phyloP scores from a whole-genome alignment of 2,329 filamentous ascomycete genomes.

The Trichoderma atroviride region DNA sequence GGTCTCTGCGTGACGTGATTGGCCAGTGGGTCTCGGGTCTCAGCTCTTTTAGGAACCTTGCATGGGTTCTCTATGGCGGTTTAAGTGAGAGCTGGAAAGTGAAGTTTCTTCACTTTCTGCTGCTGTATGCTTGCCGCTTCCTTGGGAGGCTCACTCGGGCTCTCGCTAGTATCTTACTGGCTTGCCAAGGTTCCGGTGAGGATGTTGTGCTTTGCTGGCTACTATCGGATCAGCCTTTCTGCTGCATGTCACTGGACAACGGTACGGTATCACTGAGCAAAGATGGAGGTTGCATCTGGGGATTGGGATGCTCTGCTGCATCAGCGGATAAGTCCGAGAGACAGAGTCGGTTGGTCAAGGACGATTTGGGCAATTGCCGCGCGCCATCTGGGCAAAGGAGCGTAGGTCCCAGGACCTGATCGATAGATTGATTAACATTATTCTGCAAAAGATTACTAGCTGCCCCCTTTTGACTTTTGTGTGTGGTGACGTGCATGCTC shows the following conservation, averaged over 20 bases:
- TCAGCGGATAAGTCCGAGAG: constrained; percentile 15
- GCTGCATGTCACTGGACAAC: neutral
- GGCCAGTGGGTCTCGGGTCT: neutral
- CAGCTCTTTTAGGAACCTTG: constrained; percentile 18
- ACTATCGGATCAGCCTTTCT: constrained; percentile 4
- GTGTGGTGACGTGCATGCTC: constrained; percentile 1
- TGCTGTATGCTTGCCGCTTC: neutral
- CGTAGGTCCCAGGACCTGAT: neutral
- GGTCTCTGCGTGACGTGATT: constrained; percentile 11
- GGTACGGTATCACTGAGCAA: neutral
- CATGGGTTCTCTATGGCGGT: constrained; percentile 2
- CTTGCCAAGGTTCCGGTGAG: neutral
- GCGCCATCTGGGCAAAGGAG: neutral
- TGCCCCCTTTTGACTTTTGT: neutral
- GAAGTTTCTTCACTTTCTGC: neutral
- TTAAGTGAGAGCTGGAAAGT: neutral
- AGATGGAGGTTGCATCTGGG: neutral
- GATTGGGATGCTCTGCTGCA: neutral
- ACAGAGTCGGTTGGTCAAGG: neutral
- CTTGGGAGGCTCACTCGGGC: neutral
- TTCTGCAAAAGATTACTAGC: neutral
- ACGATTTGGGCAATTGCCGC: constrained; percentile 8
- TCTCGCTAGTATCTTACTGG: neutral
- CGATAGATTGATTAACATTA: neutral
- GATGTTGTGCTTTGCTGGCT: neutral